phyloP scores from a whole-genome alignment of 2,329 filamentous ascomycete genomes.

The Trichoderma polysporum region DNA sequence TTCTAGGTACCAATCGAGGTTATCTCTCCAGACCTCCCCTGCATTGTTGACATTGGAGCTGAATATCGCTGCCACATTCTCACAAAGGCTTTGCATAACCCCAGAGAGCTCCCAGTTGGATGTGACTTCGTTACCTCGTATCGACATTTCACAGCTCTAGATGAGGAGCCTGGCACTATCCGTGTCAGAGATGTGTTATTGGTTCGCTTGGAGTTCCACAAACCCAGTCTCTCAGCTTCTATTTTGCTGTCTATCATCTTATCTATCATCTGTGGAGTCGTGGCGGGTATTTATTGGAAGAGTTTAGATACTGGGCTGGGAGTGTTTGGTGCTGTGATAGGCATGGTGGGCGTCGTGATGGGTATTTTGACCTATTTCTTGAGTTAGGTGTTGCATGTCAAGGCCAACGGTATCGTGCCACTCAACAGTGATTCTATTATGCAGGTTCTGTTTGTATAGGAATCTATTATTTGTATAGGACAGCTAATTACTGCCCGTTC shows the following conservation, averaged over 20 bases:
- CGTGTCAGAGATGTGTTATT: neutral
- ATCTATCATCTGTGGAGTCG: neutral
- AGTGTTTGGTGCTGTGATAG: slow-evolving; percentile 7
- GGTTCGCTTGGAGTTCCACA: neutral
- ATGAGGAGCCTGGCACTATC: neutral
- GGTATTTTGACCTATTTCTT: neutral
- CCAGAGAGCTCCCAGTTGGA: neutral
- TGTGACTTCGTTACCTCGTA: neutral
- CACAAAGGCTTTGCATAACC: neutral
- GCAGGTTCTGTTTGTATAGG: neutral
- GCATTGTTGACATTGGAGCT: neutral
- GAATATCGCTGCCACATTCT: neutral
- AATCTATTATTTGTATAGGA: too few species aligned
- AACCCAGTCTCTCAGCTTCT: neutral
- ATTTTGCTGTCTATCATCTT: neutral
- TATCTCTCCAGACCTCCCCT: neutral
- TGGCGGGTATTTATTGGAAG: neutral
- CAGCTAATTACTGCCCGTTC: neutral
- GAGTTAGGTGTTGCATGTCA: neutral
- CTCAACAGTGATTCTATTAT: neutral
- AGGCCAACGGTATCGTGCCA: neutral
- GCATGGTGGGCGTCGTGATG: neutral
- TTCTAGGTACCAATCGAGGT: neutral
- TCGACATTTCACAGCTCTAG: neutral
- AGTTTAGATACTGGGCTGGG: neutral